Percentiles rank a stretch among this genome's conserved stretches.
Evolutionary conservation across 768 basidiomycete genomes (phyloP).

Genomic region (Lactarius tabidus): DNA sequence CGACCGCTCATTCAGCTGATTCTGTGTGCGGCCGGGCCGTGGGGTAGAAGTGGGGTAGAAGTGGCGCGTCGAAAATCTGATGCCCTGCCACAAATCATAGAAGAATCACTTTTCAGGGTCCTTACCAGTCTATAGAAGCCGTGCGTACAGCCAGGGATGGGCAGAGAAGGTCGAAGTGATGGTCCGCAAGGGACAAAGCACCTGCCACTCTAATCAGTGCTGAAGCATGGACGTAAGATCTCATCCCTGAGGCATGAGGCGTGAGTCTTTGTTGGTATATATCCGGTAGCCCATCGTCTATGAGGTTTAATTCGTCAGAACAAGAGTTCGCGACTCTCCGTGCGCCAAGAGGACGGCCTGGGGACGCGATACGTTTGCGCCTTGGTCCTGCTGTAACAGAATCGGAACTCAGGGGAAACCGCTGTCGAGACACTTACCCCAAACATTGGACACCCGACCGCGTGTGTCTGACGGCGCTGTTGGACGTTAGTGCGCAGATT

Average conservation of each 20-base stretch:
- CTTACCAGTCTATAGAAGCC: slow-evolving; percentile 12
- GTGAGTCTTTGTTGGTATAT: slow-evolving; percentile 2
- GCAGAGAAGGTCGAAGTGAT: not conserved
- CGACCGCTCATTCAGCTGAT: slow-evolving; percentile 7
- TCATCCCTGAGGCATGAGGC: slow-evolving; percentile 3
- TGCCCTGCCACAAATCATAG: slow-evolving; percentile 12
- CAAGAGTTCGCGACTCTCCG: not conserved
- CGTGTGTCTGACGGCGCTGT: not conserved
- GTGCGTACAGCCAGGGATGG: slow-evolving; percentile 2
- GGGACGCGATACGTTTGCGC: not conserved
- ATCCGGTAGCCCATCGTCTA: slow-evolving; percentile 9
- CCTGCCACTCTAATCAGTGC: slow-evolving; percentile 2
- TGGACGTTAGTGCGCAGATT: not conserved
- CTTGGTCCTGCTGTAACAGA: not conserved
- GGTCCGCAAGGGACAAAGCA: slow-evolving; percentile 16
- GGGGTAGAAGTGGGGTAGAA: slow-evolving; percentile 1
- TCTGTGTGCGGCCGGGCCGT: slow-evolving; percentile 11
- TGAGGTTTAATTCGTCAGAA: not conserved
- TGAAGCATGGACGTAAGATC: slow-evolving; percentile 1
- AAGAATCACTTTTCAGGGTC: slow-evolving; percentile 12
- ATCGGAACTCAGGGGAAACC: not conserved
- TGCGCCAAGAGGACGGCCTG: not conserved
- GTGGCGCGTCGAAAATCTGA: slow-evolving; percentile 17
- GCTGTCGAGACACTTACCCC: not conserved
- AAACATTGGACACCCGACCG: not conserved